A percentile compares a stretch with the other conserved stretches of the same genome.
Conservation (phyloP, 176 grass and related monocot genomes). For the Bonia amplexicaulis region DNA sequence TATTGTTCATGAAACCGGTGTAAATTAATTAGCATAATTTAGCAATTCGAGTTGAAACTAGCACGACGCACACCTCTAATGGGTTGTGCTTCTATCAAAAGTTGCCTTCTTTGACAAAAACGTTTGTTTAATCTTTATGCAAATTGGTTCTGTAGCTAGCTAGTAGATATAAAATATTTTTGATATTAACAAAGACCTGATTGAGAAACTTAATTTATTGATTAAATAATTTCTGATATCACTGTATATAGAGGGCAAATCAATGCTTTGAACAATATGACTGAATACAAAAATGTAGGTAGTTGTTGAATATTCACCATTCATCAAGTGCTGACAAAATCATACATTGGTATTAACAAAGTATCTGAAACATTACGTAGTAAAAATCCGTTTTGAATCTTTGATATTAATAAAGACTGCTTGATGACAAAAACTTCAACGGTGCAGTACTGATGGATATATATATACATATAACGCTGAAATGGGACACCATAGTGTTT, state of each 20-base stretch:
- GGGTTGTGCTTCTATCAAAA: not conserved
- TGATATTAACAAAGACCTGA: constrained; percentile 28
- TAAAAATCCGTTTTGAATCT: not conserved
- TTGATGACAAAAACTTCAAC: constrained; percentile 2
- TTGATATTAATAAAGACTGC: constrained; percentile 6
- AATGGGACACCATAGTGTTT: too few relatives aligned
- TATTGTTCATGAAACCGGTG: not conserved
- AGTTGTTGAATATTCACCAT: constrained; percentile 4
- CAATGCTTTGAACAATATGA: not conserved
- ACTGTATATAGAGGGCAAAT: not conserved
- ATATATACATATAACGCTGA: too few relatives aligned
- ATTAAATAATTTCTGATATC: not conserved
- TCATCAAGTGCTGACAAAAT: constrained; percentile 19
- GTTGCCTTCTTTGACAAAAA: not conserved
- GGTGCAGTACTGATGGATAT: not conserved
- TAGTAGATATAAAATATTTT: not conserved
- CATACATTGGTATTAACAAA: not conserved
- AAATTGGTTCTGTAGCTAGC: not conserved
- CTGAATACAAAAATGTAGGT: not conserved
- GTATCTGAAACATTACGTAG: not conserved
- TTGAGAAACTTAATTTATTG: not conserved
- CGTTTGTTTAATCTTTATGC: not conserved
- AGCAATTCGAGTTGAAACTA: not conserved
- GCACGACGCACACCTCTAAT: not conserved
- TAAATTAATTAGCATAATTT: not conserved